A percentile compares a stretch with the other conserved stretches of the same genome.
These are phyloP conservation scores for Gonapodya sp. DNA, from an alignment of 192 early-diverging fungal species.

Conservation along the genomic window DNA sequence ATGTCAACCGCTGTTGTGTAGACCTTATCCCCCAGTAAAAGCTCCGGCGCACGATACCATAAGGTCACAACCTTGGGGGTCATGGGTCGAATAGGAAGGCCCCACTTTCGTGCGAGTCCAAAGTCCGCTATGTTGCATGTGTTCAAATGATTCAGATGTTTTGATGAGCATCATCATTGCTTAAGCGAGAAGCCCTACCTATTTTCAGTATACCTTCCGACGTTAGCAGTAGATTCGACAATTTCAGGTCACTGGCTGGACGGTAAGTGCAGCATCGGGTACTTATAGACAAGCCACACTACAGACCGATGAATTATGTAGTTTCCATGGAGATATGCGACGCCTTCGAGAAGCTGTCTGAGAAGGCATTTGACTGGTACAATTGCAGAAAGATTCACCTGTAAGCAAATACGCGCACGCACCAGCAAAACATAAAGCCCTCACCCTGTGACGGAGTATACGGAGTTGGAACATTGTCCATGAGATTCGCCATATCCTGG, in stretches of 20 bases:
- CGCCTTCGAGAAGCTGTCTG: constrained; percentile 81
- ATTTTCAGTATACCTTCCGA: constrained; percentile 84
- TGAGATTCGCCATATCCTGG: constrained; percentile 39
- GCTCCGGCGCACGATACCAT: constrained; percentile 93
- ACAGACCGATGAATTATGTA: constrained; percentile 65
- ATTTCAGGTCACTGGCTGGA: constrained; percentile 72
- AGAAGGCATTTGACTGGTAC: constrained; percentile 68
- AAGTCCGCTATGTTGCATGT: constrained; percentile 57
- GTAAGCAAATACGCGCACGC: constrained; percentile 13
- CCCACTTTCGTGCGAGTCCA: constrained; percentile 76
- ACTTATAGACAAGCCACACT: background rate
- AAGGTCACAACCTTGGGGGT: constrained; percentile 89
- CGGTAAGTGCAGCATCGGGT: too few relatives aligned
- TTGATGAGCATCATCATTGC: background rate
- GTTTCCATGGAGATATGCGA: constrained; percentile 77
- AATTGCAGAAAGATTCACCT: constrained; percentile 14
- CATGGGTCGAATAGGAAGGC: constrained; percentile 61
- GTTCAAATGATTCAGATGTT: background rate
- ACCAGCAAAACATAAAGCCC: background rate
- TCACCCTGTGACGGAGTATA: constrained; percentile 46
- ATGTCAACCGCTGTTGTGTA: constrained; percentile 84
- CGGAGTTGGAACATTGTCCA: constrained; percentile 43
- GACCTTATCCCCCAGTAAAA: constrained; percentile 74
- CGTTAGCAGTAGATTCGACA: constrained; percentile 87
- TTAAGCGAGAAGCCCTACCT: constrained; percentile 27